Base-by-base conservation (phyloP, 441 rosid genomes). In the Gossypium davidsonii region DNA sequence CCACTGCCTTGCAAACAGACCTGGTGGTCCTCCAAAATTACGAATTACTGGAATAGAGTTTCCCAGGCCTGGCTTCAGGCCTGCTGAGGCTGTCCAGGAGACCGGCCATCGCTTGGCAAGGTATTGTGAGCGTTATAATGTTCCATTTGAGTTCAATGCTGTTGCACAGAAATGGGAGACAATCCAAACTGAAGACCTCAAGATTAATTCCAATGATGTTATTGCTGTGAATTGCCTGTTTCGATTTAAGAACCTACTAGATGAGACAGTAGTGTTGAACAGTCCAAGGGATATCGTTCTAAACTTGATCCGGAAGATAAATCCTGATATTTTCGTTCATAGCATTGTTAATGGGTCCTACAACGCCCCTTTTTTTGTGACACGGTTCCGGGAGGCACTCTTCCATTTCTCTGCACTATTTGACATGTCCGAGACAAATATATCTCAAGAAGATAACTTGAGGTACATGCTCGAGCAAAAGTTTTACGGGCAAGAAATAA, bases 351-450 rank as follows among this genome's bases (percentile, higher is more conserved):
- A 92, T 51, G 99, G 98, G 2, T 81, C 93, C 6, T 87, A 88
- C 76, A 91, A 87, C 23, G 91, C 98, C 0, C 98, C 98, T 0
- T 95, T 91, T 83, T 95, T 95, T 18, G 81, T 84, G 49, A 85
- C 91, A 1, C 69, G 99, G 74, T 92, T 95, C 75, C 78, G 85
- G 37, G 97, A 95, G 82, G 96, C 97, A 0, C 74, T 91, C 63
- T 92, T 86, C 80, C 86, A 91, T 44, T 95, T 77, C 87, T 91
- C 99, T 0, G 74, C 97, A 0, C 26, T 89, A 34, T 92, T 85
- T 42, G 99, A 95, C 60, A 85, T 92, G 88, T 89, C 80, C 66
- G 94, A 89, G 8, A 81, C 80, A 0, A 85, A 61, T 0, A 67
- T 88, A 0, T 49, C 86, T 0, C 77, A 80, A 3, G 93, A 91